Evolutionary conservation across 768 basidiomycete species (phyloP).

Genomic region (Hortiboletus flavorubellus): DNA sequence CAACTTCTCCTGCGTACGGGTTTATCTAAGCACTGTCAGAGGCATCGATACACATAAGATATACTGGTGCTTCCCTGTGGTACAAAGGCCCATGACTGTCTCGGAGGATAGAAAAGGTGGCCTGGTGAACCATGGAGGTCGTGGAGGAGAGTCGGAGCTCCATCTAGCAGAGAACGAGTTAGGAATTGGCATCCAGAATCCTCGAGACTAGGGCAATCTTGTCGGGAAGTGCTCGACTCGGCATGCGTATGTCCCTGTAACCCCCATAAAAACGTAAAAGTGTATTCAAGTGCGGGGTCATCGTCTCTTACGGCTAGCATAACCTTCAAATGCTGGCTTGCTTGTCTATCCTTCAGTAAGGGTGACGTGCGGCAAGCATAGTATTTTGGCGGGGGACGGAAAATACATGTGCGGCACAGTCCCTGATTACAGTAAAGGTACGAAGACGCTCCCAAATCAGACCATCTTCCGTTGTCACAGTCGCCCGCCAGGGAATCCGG

Average conservation of each 20-base stretch:
- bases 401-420: slow-evolving; percentile 16
- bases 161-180: background rate
- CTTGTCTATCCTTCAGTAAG: background rate
- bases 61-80: background rate
- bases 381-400: background rate
- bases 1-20: no score
- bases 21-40: no score
- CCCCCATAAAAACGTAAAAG: slow-evolving; percentile 1
- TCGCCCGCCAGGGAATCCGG: slow-evolving; percentile 9
- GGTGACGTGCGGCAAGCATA: background rate
- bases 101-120: background rate
- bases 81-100: background rate
- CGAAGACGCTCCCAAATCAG: slow-evolving; percentile 28
- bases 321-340: background rate
- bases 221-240: background rate
- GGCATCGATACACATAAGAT: no score
- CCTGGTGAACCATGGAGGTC: background rate
- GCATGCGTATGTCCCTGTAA: background rate
- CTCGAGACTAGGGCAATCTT: background rate
- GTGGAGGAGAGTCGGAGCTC: background rate
- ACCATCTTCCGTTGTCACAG: slow-evolving; percentile 14
- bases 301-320: background rate
- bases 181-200: background rate
- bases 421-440: slow-evolving; percentile 15
- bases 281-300: background rate